phyloP scores from a whole-genome alignment of 108 stramenopile genomes.

The Chaetoceros tenuissimus region DNA sequence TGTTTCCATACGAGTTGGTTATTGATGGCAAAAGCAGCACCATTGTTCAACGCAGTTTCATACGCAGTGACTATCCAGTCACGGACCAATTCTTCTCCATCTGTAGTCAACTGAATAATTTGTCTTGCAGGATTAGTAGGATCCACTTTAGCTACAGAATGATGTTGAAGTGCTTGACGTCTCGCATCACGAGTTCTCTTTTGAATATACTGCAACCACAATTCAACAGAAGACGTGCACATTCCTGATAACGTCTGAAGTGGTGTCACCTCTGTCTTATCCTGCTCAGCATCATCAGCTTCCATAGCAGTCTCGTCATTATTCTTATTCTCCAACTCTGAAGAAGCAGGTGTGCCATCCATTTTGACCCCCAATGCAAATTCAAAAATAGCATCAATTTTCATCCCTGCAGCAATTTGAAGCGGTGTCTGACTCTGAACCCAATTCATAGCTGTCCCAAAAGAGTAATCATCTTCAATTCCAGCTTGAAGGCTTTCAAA shows the following conservation, averaged over 20 bases:
- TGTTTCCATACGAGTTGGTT: slow-evolving; percentile 73
- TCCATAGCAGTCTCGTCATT: slow-evolving; percentile 2
- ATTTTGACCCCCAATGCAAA: slow-evolving; percentile 40
- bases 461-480: slow-evolving; percentile 38
- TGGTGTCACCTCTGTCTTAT: slow-evolving; percentile 3
- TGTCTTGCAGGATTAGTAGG: not conserved
- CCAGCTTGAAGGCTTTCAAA: slow-evolving; percentile 11
- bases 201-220: slow-evolving; percentile 68
- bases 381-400: slow-evolving; percentile 46
- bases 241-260: slow-evolving; percentile 37
- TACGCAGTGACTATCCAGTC: slow-evolving; percentile 48
- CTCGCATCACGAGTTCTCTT: slow-evolving; percentile 45
- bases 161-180: slow-evolving; percentile 17
- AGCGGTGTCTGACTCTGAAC: not conserved
- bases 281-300: slow-evolving; percentile 6
- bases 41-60: slow-evolving; percentile 49
- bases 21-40: slow-evolving; percentile 45
- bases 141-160: not conserved
- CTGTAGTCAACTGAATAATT: not conserved
- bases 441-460: slow-evolving; percentile 15
- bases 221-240: slow-evolving; percentile 43
- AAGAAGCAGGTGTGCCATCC: slow-evolving; percentile 31
- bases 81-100: slow-evolving; percentile 25
- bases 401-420: slow-evolving; percentile 28
- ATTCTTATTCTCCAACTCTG: not conserved